phyloP scores from a whole-genome alignment of 345 rosid species.

The Turnera subulata region DNA sequence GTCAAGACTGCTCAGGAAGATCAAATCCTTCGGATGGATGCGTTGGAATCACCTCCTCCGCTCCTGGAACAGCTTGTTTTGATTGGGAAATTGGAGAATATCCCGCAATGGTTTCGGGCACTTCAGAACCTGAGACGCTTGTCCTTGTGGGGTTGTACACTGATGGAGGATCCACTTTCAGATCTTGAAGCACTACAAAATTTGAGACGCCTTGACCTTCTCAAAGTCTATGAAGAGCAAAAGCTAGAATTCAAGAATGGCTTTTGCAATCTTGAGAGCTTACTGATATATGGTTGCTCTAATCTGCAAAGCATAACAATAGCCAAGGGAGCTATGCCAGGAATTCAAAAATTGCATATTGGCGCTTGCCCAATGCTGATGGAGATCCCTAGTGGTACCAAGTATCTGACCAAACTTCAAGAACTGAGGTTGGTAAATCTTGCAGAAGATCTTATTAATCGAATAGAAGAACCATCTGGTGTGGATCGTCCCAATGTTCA shows the following conservation, averaged over 20 bases:
- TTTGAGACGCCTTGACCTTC: too few species aligned
- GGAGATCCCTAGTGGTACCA: not conserved
- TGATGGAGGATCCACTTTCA: conserved; percentile 5
- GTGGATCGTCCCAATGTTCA: too few species aligned
- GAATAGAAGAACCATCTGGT: too few species aligned
- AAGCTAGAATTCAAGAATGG: too few species aligned
- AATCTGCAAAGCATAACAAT: too few species aligned
- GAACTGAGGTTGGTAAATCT: not conserved
- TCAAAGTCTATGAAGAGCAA: too few species aligned
- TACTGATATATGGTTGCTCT: too few species aligned
- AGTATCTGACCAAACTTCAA: conserved; percentile 1
- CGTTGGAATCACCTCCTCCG: not conserved
- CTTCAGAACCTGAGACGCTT: not conserved
- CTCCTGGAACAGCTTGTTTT: not conserved
- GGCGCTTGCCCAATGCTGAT: not conserved
- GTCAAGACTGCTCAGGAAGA: conserved; percentile 15
- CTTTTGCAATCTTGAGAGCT: too few species aligned
- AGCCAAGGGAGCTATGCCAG: too few species aligned
- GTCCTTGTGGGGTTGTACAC: not conserved
- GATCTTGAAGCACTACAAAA: not conserved
- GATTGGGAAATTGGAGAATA: conserved; percentile 3
- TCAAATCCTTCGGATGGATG: not conserved
- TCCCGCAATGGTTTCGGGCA: conserved; percentile 6
- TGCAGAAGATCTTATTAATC: too few species aligned
- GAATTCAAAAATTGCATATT: not conserved